These are phyloP conservation scores for Pisolithus sp. DNA, from an alignment of 768 basidiomycete species.

Conservation along the genomic window DNA sequence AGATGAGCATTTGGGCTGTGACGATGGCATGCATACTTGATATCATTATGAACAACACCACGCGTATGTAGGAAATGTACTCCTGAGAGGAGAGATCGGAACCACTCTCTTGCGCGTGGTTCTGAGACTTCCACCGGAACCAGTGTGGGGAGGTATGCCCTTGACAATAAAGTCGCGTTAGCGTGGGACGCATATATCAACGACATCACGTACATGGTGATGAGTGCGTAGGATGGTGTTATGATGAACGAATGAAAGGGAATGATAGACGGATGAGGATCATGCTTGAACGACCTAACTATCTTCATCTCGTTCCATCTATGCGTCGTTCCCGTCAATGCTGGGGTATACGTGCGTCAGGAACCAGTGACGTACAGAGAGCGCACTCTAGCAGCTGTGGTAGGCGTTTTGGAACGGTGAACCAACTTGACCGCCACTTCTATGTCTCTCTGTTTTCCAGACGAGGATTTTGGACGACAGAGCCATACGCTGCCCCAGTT, in stretches of 20 bases:
- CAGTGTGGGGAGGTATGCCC: slow-evolving; percentile 81
- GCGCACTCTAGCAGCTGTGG: slow-evolving; percentile 83
- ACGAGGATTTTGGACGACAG: slow-evolving; percentile 53
- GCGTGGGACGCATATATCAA: slow-evolving; percentile 3
- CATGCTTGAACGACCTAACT: slow-evolving; percentile 73
- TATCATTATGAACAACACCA: slow-evolving; percentile 88
- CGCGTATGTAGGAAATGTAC: slow-evolving; percentile 78
- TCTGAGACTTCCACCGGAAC: slow-evolving; percentile 88
- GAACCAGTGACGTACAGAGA: slow-evolving; percentile 56
- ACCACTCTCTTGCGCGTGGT: slow-evolving; percentile 71
- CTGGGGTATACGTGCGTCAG: background rate
- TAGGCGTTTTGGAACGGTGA: slow-evolving; percentile 71
- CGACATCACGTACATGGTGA: slow-evolving; percentile 69
- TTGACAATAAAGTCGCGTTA: slow-evolving; percentile 25
- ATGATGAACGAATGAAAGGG: slow-evolving; percentile 92
- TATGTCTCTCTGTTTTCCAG: slow-evolving; percentile 35
- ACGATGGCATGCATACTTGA: slow-evolving; percentile 57
- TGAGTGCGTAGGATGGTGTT: slow-evolving; percentile 83
- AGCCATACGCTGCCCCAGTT: slow-evolving; percentile 94
- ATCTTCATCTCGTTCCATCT: slow-evolving; percentile 99
- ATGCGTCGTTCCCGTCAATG: background rate
- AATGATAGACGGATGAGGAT: slow-evolving; percentile 89
- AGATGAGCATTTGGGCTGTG: background rate
- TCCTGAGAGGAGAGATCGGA: slow-evolving; percentile 72
- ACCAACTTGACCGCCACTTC: slow-evolving; percentile 92